A percentile compares a stretch with the other conserved stretches of the same genome.
These are phyloP conservation scores for Macrotyloma uniflorum DNA, from an alignment of 306 rosid genomes.

Conservation along the genomic window DNA sequence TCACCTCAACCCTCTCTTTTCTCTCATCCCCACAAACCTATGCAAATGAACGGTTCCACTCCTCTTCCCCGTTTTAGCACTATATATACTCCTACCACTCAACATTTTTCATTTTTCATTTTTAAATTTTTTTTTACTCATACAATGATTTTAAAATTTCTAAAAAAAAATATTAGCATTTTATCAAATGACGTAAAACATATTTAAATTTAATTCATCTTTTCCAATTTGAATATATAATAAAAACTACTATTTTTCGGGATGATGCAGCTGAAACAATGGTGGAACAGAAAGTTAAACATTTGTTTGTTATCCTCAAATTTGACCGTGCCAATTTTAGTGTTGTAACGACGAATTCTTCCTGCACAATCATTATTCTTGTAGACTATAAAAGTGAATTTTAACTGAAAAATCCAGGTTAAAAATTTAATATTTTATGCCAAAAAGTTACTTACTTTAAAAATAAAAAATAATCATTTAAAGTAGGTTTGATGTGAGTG, in stretches of 20 bases:
- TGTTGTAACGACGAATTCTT: neutral
- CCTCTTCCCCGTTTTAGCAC: neutral
- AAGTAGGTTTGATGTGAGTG: neutral
- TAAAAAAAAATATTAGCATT: too few species aligned
- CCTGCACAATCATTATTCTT: neutral
- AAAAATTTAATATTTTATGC: neutral
- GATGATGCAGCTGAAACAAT: too few species aligned
- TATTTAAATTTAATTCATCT: too few species aligned
- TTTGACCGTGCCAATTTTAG: neutral
- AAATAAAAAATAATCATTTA: too few species aligned
- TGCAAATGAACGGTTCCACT: neutral
- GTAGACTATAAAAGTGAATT: neutral
- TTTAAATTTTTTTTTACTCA: too few species aligned
- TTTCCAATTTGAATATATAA: too few species aligned
- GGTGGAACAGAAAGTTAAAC: neutral
- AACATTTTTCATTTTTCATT: too few species aligned
- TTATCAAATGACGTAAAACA: too few species aligned
- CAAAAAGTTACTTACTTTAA: neutral
- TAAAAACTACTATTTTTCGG: too few species aligned
- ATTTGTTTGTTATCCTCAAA: neutral
- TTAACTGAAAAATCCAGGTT: neutral
- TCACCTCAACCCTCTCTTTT: neutral
- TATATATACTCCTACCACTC: neutral
- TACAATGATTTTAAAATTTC: too few species aligned
- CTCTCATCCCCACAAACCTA: neutral